These are phyloP conservation scores for Colletotrichum sublineola DNA, from an alignment of 2,329 filamentous ascomycete genomes.

Conservation along the genomic window DNA sequence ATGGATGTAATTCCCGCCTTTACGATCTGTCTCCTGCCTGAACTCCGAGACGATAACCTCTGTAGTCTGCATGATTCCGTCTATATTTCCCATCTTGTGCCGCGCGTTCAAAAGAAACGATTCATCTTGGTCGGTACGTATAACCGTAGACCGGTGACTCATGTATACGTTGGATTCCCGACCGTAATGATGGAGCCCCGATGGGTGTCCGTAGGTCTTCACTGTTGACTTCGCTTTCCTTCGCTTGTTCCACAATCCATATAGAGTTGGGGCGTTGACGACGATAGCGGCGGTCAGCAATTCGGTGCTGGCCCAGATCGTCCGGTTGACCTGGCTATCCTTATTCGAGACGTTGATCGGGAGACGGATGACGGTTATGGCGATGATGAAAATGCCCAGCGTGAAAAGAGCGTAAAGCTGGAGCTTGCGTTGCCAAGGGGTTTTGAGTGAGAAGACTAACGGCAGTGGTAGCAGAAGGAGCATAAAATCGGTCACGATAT, in stretches of 20 bases:
- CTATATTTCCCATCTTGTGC: constrained; percentile 30
- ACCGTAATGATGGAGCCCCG: constrained; percentile 34
- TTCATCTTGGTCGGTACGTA: constrained; percentile 4
- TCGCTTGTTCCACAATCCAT: constrained; percentile 51
- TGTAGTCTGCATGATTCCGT: constrained; percentile 40
- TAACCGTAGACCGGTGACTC: constrained; percentile 28
- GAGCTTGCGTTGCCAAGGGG: constrained; percentile 48
- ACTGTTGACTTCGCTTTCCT: constrained; percentile 44
- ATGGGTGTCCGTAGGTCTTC: constrained; percentile 36
- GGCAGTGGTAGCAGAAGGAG: constrained; percentile 49
- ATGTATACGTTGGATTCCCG: constrained; percentile 28
- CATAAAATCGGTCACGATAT: constrained; percentile 51
- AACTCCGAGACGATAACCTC: constrained; percentile 40
- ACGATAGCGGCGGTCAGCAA: constrained; percentile 48
- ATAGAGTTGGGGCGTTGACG: constrained; percentile 55
- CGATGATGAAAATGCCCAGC: constrained; percentile 56
- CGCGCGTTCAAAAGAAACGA: constrained; percentile 27
- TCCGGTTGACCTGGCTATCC: constrained; percentile 52
- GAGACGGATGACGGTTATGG: constrained; percentile 55
- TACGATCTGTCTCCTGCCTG: constrained; percentile 29
- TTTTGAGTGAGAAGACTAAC: constrained; percentile 49
- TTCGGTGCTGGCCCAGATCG: constrained; percentile 56
- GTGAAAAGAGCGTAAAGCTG: constrained; percentile 52
- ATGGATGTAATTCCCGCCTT: constrained; percentile 30
- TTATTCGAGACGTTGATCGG: constrained; percentile 54